Conservation (phyloP, 2,329 filamentous ascomycete species). For the Calonectria montana region DNA sequence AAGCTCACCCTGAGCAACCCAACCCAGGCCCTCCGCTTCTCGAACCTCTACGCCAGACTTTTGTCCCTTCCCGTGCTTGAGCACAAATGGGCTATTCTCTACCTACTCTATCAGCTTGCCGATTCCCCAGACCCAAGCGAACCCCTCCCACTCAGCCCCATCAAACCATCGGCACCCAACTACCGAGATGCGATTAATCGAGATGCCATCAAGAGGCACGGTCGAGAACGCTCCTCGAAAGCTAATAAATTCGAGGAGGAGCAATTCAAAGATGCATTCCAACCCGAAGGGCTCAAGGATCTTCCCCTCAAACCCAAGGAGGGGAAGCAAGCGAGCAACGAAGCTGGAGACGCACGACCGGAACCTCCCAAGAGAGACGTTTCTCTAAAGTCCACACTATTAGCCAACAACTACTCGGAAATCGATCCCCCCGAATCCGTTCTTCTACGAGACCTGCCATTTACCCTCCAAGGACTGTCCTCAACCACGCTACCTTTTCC, state of each 20-base stretch:
- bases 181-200: conserved; percentile 52
- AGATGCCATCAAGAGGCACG: conserved; percentile 51
- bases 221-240: conserved; percentile 50
- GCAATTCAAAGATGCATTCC: conserved; percentile 64
- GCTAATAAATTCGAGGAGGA: conserved; percentile 59
- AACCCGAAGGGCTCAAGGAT: conserved; percentile 62
- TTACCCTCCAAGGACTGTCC: conserved; percentile 91
- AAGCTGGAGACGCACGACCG: conserved; percentile 49
- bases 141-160: conserved; percentile 58
- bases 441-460: conserved; percentile 84
- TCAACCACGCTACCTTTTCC: conserved; percentile 86
- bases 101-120: conserved; percentile 86
- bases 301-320: conserved; percentile 56
- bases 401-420: conserved; percentile 67
- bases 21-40: conserved; percentile 84
- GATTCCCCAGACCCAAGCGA: conserved; percentile 71
- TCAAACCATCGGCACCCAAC: conserved; percentile 52
- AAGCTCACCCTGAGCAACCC: conserved; percentile 83
- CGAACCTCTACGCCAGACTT: conserved; percentile 89
- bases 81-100: conserved; percentile 97
- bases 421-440: conserved; percentile 73
- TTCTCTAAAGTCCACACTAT: conserved; percentile 66
- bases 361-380: conserved; percentile 58
- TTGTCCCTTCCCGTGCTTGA: conserved; percentile 91
- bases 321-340: conserved; percentile 47